Evolutionary conservation across 2,329 filamentous ascomycete species (phyloP), one percentile per base, ranked within the genome.

Genomic region (Talaromyces atroroseus): DNA sequence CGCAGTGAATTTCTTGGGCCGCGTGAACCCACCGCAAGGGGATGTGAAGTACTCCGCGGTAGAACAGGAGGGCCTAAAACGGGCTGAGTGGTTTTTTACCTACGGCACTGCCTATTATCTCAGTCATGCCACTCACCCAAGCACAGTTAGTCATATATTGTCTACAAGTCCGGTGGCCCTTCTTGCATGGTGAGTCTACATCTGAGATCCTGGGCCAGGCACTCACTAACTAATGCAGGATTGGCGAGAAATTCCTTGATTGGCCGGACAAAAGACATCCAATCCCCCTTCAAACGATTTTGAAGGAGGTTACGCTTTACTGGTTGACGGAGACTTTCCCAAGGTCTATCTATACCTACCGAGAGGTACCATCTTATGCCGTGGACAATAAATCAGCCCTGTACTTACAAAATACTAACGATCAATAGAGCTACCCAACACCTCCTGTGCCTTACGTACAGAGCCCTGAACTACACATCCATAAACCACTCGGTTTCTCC

Each of bases 91-190:
- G 56, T 58, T 58, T 21, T 23, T 8, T 8, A 54, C 52, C 10
- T 54, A 55, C 1, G 82, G 80, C 0, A 64, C 61, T 11, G 80
- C 76, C 0, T 87, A 85, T 63, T 74, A 76, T 0, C 52, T 72
- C 0, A 74, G 80, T 63, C 83, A 86, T 54, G 79, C 72, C 1
- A 82, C 81, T 0, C 68, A 78, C 8, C 79, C 83, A 0, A 72
- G 76, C 0, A 86, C 83, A 0, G 79, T 85, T 46, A 82, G 82
- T 0, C 72, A 83, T 5, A 78, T 75, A 0, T 66, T 86, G 1
- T 71, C 76, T 2, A 71, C 78, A 4, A 82, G 72, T 34, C 83
- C 84, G 0, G 59, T 86, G 1, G 80, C 81, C 0, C 63, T 86
- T 20, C 72, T 87, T 2, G 75, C 78, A 6, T 87, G 83, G 76